Conservation (phyloP, 129 eudicot species). For the carrot (Daucus carota) region DH1_v3.0 NC_030387.2:40262001-40262500, state of each 20-base stretch:
- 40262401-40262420: neutral
- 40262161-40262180: too few species aligned
- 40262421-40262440: neutral
- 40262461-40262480: neutral
- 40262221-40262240: neutral
- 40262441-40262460: neutral
- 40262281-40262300: conserved; percentile 85
- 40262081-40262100: too few species aligned
- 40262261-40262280: conserved; percentile 88
- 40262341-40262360: conserved; percentile 83
- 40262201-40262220: neutral
- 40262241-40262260: neutral
- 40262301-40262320: conserved; percentile 84
- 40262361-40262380: conserved; percentile 45
- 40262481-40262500: neutral
- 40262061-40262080: too few species aligned
- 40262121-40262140: too few species aligned
- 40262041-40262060: too few species aligned
- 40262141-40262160: too few species aligned
- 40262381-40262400: neutral
- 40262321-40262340: conserved; percentile 72
- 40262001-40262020: too few species aligned
- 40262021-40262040: too few species aligned
- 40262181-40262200: too few species aligned
- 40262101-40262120: too few species aligned